phyloP scores from a whole-genome alignment of 208 protist species.

The Crithidia bombi region DNA sequence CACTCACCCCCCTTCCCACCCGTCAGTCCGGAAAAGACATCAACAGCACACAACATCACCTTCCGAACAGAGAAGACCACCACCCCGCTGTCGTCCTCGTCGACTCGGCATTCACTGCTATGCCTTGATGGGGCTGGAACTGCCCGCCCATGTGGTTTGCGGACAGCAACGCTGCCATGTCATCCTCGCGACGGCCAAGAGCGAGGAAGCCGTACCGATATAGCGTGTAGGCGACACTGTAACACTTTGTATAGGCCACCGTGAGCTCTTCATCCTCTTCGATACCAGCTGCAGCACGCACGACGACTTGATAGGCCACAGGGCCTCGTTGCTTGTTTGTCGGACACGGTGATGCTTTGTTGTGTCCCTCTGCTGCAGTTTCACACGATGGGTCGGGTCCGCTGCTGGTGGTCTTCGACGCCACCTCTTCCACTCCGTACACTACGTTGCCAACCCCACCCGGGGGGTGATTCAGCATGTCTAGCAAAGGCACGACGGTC shows the following conservation, averaged over 20 bases:
- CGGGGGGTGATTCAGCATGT: conserved; percentile 59
- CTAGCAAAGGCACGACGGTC: conserved; percentile 57
- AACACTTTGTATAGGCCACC: conserved; percentile 50
- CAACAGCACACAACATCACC: neutral
- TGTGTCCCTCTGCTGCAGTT: neutral
- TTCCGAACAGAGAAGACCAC: conserved; percentile 7
- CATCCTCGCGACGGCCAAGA: conserved; percentile 43
- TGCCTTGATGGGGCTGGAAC: neutral
- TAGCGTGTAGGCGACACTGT: conserved; percentile 70
- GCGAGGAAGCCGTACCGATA: conserved; percentile 72
- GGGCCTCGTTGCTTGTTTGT: neutral
- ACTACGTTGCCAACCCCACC: conserved; percentile 46
- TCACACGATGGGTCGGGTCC: neutral
- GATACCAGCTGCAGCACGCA: conserved; percentile 41
- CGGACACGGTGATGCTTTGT: no score
- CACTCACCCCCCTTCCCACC: neutral
- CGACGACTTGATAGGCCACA: conserved; percentile 32
- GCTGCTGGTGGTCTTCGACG: neutral
- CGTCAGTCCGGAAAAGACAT: no score
- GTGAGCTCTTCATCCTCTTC: conserved; percentile 65
- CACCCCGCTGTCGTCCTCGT: neutral
- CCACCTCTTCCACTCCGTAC: conserved; percentile 33
- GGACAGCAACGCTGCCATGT: conserved; percentile 28
- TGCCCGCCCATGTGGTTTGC: conserved; percentile 15
- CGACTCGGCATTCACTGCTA: neutral